phyloP scores from a whole-genome alignment of 805 yeast species.

The Monosporozyma unispora region DNA sequence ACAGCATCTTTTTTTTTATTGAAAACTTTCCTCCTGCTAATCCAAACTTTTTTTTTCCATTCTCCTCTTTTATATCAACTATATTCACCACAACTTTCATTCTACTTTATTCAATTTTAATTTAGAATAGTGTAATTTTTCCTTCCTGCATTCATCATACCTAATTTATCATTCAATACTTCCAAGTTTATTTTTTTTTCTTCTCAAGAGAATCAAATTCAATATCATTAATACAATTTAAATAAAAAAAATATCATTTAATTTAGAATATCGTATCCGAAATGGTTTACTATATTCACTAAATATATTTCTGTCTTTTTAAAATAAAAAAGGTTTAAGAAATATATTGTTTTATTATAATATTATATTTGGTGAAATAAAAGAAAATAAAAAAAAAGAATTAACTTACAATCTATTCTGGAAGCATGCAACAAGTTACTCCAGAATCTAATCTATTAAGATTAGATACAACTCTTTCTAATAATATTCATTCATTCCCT shows the following conservation, averaged over 20 bases:
- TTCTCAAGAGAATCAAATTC: neutral
- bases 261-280: neutral
- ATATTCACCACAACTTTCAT: neutral
- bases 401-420: no score
- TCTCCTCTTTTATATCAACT: neutral
- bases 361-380: neutral
- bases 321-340: neutral
- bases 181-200: neutral
- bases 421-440: slow-evolving; percentile 4
- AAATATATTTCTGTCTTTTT: neutral
- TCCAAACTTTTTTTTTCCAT: neutral
- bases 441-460: slow-evolving; percentile 3
- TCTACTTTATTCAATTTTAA: neutral
- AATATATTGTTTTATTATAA: neutral
- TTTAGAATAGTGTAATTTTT: no score
- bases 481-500: neutral
- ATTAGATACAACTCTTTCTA: neutral
- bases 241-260: neutral
- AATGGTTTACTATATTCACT: slow-evolving; percentile 1
- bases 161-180: neutral
- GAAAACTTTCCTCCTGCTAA: neutral
- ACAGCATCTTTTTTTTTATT: neutral
- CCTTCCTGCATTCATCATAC: neutral
- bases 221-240: neutral
- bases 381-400: neutral